Evolutionary conservation across 1,139 yeast genomes (phyloP), one percentile per base, ranked within the genome.

Genomic region (Hemisphaericaspora lyxosophila): DNA sequence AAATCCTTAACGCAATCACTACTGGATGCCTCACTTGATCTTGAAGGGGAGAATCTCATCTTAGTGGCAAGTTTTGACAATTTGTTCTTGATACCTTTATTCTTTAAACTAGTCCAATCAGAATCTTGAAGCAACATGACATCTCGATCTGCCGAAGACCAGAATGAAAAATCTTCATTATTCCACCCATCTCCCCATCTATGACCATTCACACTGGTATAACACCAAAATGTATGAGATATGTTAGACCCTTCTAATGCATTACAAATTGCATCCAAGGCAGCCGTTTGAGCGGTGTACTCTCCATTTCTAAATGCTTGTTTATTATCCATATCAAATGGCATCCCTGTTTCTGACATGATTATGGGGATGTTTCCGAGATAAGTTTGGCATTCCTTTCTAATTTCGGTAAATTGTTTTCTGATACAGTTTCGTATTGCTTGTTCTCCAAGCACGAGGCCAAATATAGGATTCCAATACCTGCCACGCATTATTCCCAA

Each of bases 271-370:
- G 96, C 96, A 64, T 90, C 97, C 59, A 87, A 64, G 0, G 97
- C 96, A 5, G 77, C 69, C 3, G 85, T 82, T 54, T 90, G 97
- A 1, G 87, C 73, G 9, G 70, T 60, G 54, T 79, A 89, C 44
- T 80, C 75, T 1, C 90, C 88, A 39, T 70, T 72, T 1, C 57
- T 55, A 53, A 77, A 89, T 0, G 96, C 86, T 33, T 64, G 66
- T 51, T 83, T 84, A 42, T 76, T 73, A 56, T 90, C 92, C 95
- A 90, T 85, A 59, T 92, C 96, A 59, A 82, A 88, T 2, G 98
- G 97, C 82, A 90, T 86, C 3, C 98, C 98, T n/a, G 92, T 89
- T 60, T 90, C 98, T 1, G 95, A 81, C 71, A 92, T 80, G 29
- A 90, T 64, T 6, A 85, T 75, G 0, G 96, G 95, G 8, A 85